phyloP scores from a whole-genome alignment of 2,329 filamentous ascomycete genomes.

The Geosmithia putterillii region DNA sequence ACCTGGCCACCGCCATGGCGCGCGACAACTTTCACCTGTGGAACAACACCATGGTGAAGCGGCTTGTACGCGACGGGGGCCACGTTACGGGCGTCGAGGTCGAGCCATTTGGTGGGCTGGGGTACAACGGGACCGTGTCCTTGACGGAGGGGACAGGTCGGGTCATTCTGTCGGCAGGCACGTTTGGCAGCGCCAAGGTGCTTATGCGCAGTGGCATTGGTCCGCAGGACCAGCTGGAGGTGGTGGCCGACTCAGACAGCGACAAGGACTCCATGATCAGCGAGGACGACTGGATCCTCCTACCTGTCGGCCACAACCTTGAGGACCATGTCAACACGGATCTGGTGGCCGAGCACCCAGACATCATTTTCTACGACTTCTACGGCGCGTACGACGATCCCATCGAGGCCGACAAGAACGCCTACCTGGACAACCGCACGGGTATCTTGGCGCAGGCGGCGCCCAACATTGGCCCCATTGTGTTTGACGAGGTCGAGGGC shows the following conservation, averaged over 20 bases:
- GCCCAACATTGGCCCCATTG: conserved; percentile 51
- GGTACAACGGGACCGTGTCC: conserved; percentile 46
- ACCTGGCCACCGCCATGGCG: conserved; percentile 48
- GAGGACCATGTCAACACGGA: conserved; percentile 44
- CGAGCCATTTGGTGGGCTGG: conserved; percentile 36
- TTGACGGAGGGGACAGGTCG: conserved; percentile 47
- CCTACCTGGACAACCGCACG: conserved; percentile 35
- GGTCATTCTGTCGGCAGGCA: conserved; percentile 55
- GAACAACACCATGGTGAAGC: conserved; percentile 53
- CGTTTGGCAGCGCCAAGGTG: conserved; percentile 59
- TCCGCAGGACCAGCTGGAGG: conserved; percentile 42
- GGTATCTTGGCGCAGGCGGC: conserved; percentile 53
- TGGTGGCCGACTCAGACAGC: conserved; percentile 31
- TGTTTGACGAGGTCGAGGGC: conserved; percentile 39
- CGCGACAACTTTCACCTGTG: conserved; percentile 55
- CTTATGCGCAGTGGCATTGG: conserved; percentile 58
- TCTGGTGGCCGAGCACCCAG: conserved; percentile 27
- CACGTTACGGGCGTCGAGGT: conserved; percentile 57
- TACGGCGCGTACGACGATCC: conserved; percentile 44
- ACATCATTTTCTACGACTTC: conserved; percentile 50
- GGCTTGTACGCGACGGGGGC: conserved; percentile 50
- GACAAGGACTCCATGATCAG: conserved; percentile 40
- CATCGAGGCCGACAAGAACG: conserved; percentile 24
- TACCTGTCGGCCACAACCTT: conserved; percentile 47
- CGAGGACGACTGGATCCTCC: conserved; percentile 38